Base-by-base conservation (phyloP, 129 eudicot genomes). In the Centella asiatica region DNA sequence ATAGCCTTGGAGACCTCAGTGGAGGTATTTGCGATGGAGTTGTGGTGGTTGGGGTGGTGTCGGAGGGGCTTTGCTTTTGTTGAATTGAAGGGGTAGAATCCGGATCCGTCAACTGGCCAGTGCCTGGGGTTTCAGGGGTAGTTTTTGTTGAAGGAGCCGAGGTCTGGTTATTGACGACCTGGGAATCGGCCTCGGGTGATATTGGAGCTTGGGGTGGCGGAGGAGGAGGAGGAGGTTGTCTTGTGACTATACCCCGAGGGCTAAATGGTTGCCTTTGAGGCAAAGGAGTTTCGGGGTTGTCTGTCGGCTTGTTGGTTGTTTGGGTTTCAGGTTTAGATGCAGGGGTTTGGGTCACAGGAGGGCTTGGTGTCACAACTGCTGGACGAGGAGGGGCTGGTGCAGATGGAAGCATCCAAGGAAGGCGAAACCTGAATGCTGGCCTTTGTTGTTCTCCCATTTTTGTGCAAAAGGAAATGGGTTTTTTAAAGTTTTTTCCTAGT, bases 381-480 rank as follows among this genome's bases (percentile, higher is more conserved):
- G 73, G 36, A 26, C 57, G 55, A 25, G 77, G 65, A 1, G 74
- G 26, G 22, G 87, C 44, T 50, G 72, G 55, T 39, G 66, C 70
- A 19, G 83, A 72, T 28, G 76, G 65, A 60, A 69, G 66, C 45
- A 70, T 71, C 80, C 83, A 86, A 34, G 95, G 85, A 15, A 84
- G 69, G 32, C 95, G 81, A 67, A 81, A 84, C 20, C 85, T 85
- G 66, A 82, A 82, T 27, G 60, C 25, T 26, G 77, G 64, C 58
- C 78, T 85, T 73, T 74, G 84, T 19, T 84, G 84, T 19, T 84
- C 87, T 31, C 81, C 81, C 96, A 84, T 88, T 27, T 60, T 10
- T 26, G 32, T 47, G 27, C n/a, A 40, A 54, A 10, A 48, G 42
- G 48, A 71, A 46, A 57, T 44, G 25, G n/a, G 29, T 63, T 31